Base-by-base conservation (phyloP, 192 early-diverging fungal species). In the Radiomyces spectabilis region DNA sequence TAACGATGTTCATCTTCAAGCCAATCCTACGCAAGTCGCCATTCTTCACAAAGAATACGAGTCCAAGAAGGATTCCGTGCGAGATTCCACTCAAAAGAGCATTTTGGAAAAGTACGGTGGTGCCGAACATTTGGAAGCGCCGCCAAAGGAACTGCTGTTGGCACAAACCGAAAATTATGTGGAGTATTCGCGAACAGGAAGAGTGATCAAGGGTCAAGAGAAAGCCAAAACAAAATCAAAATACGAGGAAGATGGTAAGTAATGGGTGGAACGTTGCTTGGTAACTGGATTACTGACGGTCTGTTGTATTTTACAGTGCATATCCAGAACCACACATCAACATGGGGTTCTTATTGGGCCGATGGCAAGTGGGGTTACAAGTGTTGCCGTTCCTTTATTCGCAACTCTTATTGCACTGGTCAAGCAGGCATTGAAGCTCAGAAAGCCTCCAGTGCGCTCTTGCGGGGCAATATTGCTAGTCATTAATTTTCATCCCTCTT, bases 341-440 rank as follows among this genome's bases (percentile, higher is more conserved):
- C 97, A 16, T 99, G 89, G 92, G 97, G 97, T 1, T 94, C 91
- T 22, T 99, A 81, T 64, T 99, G 97, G 97, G 73, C 79, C 25
- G 87, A 92, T 61, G 92, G 92, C 7, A 76, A 83, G 38, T 99
- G 95, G 97, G 97, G 97, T 19, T 99, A 95, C 74, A 76, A 79
- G 34, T 99, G 97, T 62, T 99, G 97, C 67, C 85, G 81, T 37
- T 81, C 86, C 31, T 80, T 85, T 41, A 58, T 82, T 32, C 73
- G 83, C 43, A 91, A 85, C 53, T 80, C 92, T 13, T 98, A 97
- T 67, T 99, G 97, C 59, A 94, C 89, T 16, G 86, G 89, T n/a
- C 55, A 65, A 10, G 82, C 82, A 24, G 84, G 86, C 12, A 87
- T 87, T 41, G 89, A 88, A 24, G 88, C 87, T 18, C 73, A 74